A percentile compares a stretch with the other conserved stretches of the same genome.
Evolutionary conservation across 768 basidiomycete species (phyloP).

Genomic region (Leucogyrophana mollusca): DNA sequence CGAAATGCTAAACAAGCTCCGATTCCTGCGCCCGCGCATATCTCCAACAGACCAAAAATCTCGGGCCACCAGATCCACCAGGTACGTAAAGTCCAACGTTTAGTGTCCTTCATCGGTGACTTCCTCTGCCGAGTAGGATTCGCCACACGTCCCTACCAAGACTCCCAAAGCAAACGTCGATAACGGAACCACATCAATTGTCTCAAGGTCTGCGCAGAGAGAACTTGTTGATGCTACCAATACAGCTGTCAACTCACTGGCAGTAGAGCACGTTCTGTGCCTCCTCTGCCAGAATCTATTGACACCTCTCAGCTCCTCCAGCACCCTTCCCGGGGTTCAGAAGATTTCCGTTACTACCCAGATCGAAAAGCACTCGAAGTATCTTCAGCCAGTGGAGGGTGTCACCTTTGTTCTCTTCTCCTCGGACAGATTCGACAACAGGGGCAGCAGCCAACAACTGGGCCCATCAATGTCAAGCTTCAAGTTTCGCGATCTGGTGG

Average conservation of each 20-base stretch:
- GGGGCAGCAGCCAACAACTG: background rate
- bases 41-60: too few species aligned
- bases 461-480: conserved; percentile 1
- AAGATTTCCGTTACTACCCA: conserved; percentile 1
- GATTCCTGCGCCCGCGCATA: too few species aligned
- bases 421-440: background rate
- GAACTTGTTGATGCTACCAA: too few species aligned
- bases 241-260: background rate
- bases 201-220: too few species aligned
- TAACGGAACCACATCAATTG: too few species aligned
- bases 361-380: background rate
- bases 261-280: conserved; percentile 1
- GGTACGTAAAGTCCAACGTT: too few species aligned
- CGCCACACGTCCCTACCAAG: too few species aligned
- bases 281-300: background rate
- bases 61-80: too few species aligned
- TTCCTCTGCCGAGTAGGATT: too few species aligned
- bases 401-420: conserved; percentile 1
- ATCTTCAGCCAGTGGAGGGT: background rate
- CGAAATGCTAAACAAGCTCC: too few species aligned
- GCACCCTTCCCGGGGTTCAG: conserved; percentile 1
- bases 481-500: conserved; percentile 1
- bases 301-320: background rate
- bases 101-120: too few species aligned
- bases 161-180: too few species aligned